Evolutionary conservation across 257 asterid genomes (phyloP), one percentile per base, ranked within the genome.

Genomic region (Misopates orontium): DNA sequence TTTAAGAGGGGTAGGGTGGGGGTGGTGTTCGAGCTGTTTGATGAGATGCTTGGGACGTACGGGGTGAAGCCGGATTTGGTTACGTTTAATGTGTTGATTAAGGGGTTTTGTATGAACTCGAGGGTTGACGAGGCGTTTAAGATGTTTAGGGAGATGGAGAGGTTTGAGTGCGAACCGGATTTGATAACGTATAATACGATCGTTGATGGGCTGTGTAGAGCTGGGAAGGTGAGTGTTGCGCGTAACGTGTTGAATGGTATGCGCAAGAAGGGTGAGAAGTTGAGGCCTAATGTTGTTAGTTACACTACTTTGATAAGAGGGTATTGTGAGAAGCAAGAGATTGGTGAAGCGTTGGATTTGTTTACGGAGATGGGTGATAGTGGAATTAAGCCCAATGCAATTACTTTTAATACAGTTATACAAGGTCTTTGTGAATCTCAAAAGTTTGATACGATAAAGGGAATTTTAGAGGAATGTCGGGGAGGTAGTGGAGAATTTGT

Each of bases 251-350:
- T 86, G 19, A 74, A 66, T 28, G 95, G 95, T 47, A 86, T 91
- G 96, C 69, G 42, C 0, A 83, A 77, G 51, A 91, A 77, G 72
- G 71, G 83, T 62, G 78, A 75, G 62, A n/a, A 66, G 23, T 82
- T 85, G 83, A 83, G 73, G 76, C 96, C 98, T 2, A 82, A 85
- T 78, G 86, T 89, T 71, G 83, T 91, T 60, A 89, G 79, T 31
- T 91, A 91, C 75, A 91, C 95, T 15, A 82, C 92, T 55, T 80
- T 91, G 95, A 75, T 91, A n/a, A 80, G 88, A 85, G 96, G 98
- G 53, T 88, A 82, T 73, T 91, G 95, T 66, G 80, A 70, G 62
- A 91, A 83, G 67, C 81, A 53, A 25, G 84, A 76, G 57, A 77
- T 86, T n/a, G 76, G 76, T 3, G 76, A 61, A 70, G 96, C 91